Evolutionary conservation across 179 eudicot species (phyloP).

Genomic region (Carnegiea gigantea): DNA sequence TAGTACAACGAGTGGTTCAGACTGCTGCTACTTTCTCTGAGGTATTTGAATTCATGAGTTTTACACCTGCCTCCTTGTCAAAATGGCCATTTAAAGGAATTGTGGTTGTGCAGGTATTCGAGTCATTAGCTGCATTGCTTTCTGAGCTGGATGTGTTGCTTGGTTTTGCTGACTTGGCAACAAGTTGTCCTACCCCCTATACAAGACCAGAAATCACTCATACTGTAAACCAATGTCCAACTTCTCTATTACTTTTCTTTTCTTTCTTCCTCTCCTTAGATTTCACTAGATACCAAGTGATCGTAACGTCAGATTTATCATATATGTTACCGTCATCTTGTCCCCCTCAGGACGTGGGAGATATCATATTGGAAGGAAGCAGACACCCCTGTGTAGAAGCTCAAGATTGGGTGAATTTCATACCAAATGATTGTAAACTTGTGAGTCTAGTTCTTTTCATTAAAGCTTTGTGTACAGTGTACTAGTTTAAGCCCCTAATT

Average conservation of each 20-base stretch:
- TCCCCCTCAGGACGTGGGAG: slow-evolving; percentile 70
- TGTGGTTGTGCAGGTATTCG: slow-evolving; percentile 65
- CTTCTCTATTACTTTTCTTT: background rate
- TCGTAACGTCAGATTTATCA: background rate
- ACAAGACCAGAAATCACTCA: slow-evolving; percentile 84
- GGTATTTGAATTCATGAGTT: slow-evolving; percentile 39
- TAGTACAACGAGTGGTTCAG: slow-evolving; percentile 78
- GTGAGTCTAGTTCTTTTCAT: slow-evolving; percentile 47
- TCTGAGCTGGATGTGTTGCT: slow-evolving; percentile 95
- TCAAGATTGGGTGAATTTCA: slow-evolving; percentile 99
- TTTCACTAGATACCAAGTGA: background rate
- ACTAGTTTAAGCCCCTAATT: slow-evolving; percentile 2
- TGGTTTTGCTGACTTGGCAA: slow-evolving; percentile 93
- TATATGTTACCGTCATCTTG: slow-evolving; percentile 16
- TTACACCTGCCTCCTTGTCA: slow-evolving; percentile 10
- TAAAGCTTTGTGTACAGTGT: slow-evolving; percentile 1
- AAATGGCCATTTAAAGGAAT: slow-evolving; percentile 13
- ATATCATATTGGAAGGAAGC: slow-evolving; percentile 87
- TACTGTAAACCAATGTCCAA: slow-evolving; percentile 47
- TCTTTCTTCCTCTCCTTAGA: background rate
- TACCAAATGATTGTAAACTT: slow-evolving; percentile 93
- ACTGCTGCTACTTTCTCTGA: slow-evolving; percentile 78
- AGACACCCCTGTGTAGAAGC: slow-evolving; percentile 99
- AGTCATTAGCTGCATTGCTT: slow-evolving; percentile 59
- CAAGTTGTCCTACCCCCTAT: slow-evolving; percentile 83